phyloP scores from a whole-genome alignment of 352 stramenopile species.

The Phytopythium cucurbitacearum region DNA sequence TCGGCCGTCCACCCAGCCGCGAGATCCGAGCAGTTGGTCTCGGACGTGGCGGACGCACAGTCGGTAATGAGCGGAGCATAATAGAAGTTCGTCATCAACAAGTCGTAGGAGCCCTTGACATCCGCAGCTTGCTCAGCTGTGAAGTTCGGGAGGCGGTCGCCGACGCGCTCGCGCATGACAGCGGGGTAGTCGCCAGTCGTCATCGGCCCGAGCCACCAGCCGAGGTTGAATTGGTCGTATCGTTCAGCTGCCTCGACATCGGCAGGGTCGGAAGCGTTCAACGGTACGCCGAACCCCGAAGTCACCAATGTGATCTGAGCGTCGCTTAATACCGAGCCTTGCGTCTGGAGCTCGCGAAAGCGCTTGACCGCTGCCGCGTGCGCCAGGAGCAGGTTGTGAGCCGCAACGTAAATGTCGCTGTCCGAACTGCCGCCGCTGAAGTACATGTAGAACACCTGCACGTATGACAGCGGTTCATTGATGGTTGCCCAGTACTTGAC shows the following conservation, averaged over 20 bases:
- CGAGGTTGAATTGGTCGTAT: conserved; percentile 86
- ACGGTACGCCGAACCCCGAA: conserved; percentile 77
- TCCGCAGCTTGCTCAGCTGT: conserved; percentile 65
- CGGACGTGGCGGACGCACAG: conserved; percentile 30
- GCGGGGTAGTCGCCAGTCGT: conserved; percentile 88
- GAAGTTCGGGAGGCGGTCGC: conserved; percentile 83
- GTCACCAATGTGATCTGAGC: conserved; percentile 90
- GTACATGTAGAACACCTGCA: conserved; percentile 81
- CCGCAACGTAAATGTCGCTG: conserved; percentile 43
- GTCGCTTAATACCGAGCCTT: conserved; percentile 17
- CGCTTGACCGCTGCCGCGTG: conserved; percentile 86
- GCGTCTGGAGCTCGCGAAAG: conserved; percentile 76
- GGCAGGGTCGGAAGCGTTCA: conserved; percentile 45
- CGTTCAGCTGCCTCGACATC: conserved; percentile 66
- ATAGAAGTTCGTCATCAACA: conserved; percentile 97
- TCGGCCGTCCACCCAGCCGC: conserved; percentile 33
- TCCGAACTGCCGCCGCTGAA: conserved; percentile 27
- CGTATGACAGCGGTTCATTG: conserved; percentile 91
- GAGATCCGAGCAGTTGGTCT: conserved; percentile 27
- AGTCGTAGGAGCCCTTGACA: conserved; percentile 85
- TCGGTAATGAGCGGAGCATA: conserved; percentile 47
- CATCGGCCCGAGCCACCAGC: conserved; percentile 91
- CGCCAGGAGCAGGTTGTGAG: conserved; percentile 88
- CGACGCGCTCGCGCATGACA: conserved; percentile 84
- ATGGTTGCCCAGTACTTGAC: conserved; percentile 94